Conservation (phyloP, 2,329 filamentous ascomycete species). For the Fusarium chaquense region DNA sequence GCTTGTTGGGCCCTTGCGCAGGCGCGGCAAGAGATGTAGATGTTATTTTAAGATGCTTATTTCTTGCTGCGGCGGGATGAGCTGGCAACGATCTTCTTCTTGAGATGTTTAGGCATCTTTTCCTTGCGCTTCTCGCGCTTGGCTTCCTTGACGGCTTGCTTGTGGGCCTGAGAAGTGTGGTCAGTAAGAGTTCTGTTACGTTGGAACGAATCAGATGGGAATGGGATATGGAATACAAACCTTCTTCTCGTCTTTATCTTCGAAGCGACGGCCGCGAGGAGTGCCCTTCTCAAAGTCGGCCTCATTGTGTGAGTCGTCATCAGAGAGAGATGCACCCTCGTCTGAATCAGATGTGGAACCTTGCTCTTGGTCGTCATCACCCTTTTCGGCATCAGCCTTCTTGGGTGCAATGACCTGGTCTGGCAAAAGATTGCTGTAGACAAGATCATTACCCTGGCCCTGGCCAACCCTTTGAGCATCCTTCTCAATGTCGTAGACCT, state of each 20-base stretch:
- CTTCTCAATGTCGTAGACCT: conserved; percentile 96
- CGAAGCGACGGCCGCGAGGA: conserved; percentile 85
- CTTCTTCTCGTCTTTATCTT: conserved; percentile 92
- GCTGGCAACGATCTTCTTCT: conserved; percentile 84
- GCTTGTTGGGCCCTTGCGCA: background rate
- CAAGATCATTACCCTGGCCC: conserved; percentile 79
- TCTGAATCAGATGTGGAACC: conserved; percentile 57
- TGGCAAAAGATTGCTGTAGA: conserved; percentile 88
- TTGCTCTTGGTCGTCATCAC: conserved; percentile 51
- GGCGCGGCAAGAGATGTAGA: background rate
- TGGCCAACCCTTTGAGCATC: conserved; percentile 82
- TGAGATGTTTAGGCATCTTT: conserved; percentile 96
- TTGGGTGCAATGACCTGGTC: conserved; percentile 66
- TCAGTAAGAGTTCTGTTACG: conserved; percentile 35
- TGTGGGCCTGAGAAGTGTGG: conserved; percentile 68
- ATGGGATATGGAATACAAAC: conserved; percentile 53
- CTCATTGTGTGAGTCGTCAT: conserved; percentile 61
- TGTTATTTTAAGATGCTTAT: conserved; percentile 50
- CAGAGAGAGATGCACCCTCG: conserved; percentile 62
- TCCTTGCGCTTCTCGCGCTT: conserved; percentile 93
- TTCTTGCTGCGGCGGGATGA: conserved; percentile 74
- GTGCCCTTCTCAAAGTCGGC: conserved; percentile 72
- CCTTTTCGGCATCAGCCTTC: conserved; percentile 54
- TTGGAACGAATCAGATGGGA: background rate
- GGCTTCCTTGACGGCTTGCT: conserved; percentile 91